Percentiles rank a stretch among this genome's conserved stretches.
phyloP scores from a whole-genome alignment of 2,329 filamentous ascomycete species.

The Microascus cirrosus region DNA sequence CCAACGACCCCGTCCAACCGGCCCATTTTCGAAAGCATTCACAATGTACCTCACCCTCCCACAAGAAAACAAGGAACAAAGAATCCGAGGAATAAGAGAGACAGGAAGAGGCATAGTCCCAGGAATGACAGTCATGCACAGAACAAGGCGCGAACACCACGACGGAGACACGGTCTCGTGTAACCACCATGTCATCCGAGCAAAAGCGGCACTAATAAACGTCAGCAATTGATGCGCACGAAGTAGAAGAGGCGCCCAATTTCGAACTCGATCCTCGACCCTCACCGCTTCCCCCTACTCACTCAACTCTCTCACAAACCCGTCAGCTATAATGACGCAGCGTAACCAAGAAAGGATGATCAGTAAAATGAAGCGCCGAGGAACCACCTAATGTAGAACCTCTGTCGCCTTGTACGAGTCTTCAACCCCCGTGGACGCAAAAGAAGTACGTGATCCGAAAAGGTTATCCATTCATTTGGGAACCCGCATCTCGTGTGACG shows the following conservation, averaged over 20 bases:
- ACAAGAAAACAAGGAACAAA: neutral
- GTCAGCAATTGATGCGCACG: neutral
- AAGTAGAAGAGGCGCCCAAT: too few species aligned
- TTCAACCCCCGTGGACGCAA: neutral
- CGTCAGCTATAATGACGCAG: too few species aligned
- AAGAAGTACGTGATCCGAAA: constrained; percentile 1
- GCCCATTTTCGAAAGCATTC: too few species aligned
- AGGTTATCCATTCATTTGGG: constrained; percentile 6
- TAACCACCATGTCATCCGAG: neutral
- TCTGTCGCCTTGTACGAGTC: neutral
- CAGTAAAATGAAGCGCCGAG: too few species aligned
- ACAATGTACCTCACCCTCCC: neutral
- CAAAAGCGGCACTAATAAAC: neutral
- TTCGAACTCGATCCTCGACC: too few species aligned
- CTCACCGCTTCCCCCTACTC: too few species aligned
- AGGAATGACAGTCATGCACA: neutral
- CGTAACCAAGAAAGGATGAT: too few species aligned
- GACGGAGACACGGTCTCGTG: neutral
- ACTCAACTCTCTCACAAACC: too few species aligned
- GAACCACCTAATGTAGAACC: too few species aligned
- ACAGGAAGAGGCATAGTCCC: neutral
- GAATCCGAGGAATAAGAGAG: neutral
- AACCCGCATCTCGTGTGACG: neutral
- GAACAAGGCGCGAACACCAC: neutral
- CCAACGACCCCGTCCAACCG: too few species aligned